Base-by-base conservation (phyloP, 352 stramenopile genomes). In the Halophytophthora polymorphica region DNA sequence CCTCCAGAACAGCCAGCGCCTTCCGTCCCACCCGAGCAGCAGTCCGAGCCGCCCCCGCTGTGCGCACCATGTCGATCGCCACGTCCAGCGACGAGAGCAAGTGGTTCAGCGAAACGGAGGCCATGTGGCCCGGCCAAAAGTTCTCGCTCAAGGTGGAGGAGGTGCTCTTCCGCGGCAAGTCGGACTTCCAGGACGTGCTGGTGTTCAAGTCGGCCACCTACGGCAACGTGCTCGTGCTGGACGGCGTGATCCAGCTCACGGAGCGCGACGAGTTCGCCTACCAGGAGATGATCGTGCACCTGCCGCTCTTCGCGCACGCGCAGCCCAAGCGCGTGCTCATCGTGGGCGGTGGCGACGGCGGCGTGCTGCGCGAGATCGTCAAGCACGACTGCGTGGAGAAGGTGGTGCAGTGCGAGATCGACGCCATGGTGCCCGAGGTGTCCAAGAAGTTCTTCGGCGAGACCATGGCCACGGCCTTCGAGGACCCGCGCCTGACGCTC, bases 281-380 rank as follows among this genome's bases (percentile, higher is more conserved):
- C 80, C 97, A 99, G 78, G 97, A 99, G 81, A 99, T 99, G 96
- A 99, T 99, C 74, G 88, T 96, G 15, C 96, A 99, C 73, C 79
- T 99, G 47, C 96, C 97, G 10, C 81, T 99, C 52, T 99, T 97
- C 69, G 81, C 95, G 23, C 96, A 99, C 70, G 82, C 82, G 19
- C 77, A 96, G 69, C 97, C 97, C 22, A 98, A 98, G 70, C 90
- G 81, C 55, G 92, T 98, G 44, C 77, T 99, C 18, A 98, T 99
- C 38, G 96, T 99, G 49, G 97, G 97, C 48, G 97, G 97, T 23
- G 97, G 97, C 19, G 97, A 99, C 73, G 96, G 96, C 39, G 97
- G 97, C 62, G 96, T 99, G 21, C 62, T 99, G 18, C 88, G 97
- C 34, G 96, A 99, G 67, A 91, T 99, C 17, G 79, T 71, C 60